Evolutionary conservation across 108 stramenopile species (phyloP).

Genomic region (Stephanodiscus minutulus): DNA sequence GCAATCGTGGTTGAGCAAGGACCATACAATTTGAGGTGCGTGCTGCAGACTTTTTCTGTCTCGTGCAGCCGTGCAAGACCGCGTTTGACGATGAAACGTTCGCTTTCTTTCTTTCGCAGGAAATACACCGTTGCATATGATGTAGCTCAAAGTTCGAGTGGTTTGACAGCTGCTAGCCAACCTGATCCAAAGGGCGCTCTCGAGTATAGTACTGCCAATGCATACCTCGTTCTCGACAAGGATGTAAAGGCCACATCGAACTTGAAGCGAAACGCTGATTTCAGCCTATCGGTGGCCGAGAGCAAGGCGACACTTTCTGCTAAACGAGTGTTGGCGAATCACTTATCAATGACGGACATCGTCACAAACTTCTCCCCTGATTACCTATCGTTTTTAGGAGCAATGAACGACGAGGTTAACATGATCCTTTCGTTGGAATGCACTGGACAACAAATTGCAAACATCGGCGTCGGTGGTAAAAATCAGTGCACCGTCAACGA

Average conservation of each 20-base stretch:
- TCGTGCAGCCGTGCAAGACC: neutral
- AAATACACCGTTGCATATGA: conserved; percentile 49
- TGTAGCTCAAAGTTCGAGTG: conserved; percentile 36
- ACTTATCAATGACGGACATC: conserved; percentile 49
- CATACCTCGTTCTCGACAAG: conserved; percentile 52
- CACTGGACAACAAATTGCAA: conserved; percentile 51
- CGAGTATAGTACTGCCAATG: conserved; percentile 53
- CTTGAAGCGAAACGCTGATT: conserved; percentile 42
- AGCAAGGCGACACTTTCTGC: conserved; percentile 37
- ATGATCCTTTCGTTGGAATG: conserved; percentile 47
- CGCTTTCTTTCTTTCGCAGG: neutral
- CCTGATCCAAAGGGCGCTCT: conserved; percentile 47
- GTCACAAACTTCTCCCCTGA: conserved; percentile 49
- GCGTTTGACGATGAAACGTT: conserved; percentile 1
- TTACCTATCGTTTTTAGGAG: conserved; percentile 47
- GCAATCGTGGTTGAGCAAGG: conserved; percentile 53
- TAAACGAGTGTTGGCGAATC: conserved; percentile 34
- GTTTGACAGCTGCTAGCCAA: conserved; percentile 26
- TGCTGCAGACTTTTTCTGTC: neutral
- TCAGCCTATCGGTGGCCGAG: conserved; percentile 32
- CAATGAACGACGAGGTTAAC: conserved; percentile 49
- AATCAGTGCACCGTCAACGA: conserved; percentile 36
- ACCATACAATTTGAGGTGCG: conserved; percentile 47
- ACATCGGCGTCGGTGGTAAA: conserved; percentile 49
- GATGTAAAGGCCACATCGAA: conserved; percentile 46